Percentiles rank a stretch among this genome's conserved stretches.
Conservation (phyloP, 2,329 filamentous ascomycete genomes). For the Stylonectria norvegica region DNA sequence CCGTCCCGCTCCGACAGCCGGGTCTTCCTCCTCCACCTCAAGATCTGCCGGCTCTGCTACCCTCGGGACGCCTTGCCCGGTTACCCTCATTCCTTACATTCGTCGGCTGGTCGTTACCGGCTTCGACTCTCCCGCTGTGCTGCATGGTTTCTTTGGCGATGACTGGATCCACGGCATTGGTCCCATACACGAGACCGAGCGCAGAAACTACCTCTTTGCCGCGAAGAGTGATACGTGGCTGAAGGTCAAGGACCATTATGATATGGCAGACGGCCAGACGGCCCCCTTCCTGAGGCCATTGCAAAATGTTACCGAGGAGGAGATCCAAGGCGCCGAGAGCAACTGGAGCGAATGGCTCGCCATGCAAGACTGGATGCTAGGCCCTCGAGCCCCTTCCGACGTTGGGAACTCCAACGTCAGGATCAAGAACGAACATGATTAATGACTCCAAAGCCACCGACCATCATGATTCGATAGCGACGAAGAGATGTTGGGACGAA, state of each 20-base stretch:
- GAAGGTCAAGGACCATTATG: conserved; percentile 84
- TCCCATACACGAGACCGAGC: conserved; percentile 80
- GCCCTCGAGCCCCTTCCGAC: conserved; percentile 63
- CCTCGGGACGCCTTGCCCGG: conserved; percentile 28
- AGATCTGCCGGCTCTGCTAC: conserved; percentile 25
- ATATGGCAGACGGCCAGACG: conserved; percentile 77
- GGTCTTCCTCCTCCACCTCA: conserved; percentile 24
- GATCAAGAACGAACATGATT: conserved; percentile 31
- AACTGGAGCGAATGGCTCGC: conserved; percentile 93
- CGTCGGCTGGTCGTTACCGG: conserved; percentile 87
- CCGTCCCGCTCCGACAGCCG: conserved; percentile 24
- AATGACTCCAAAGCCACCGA: too few relatives aligned
- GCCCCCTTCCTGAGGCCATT: conserved; percentile 85
- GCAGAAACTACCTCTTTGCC: conserved; percentile 91
- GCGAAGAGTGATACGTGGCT: conserved; percentile 91
- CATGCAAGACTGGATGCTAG: conserved; percentile 99
- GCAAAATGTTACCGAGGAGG: conserved; percentile 70
- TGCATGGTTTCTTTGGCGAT: conserved; percentile 96
- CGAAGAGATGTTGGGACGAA: too few relatives aligned
- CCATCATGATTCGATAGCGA: too few relatives aligned
- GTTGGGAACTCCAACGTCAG: conserved; percentile 26
- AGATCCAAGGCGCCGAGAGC: conserved; percentile 78
- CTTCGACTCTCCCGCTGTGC: conserved; percentile 79
- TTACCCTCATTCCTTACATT: conserved; percentile 84
- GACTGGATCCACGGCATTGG: conserved; percentile 81